Evolutionary conservation across 2,329 filamentous ascomycete species (phyloP), one percentile per base, ranked within the genome.

Genomic region (Pestalotiopsis sp.): DNA sequence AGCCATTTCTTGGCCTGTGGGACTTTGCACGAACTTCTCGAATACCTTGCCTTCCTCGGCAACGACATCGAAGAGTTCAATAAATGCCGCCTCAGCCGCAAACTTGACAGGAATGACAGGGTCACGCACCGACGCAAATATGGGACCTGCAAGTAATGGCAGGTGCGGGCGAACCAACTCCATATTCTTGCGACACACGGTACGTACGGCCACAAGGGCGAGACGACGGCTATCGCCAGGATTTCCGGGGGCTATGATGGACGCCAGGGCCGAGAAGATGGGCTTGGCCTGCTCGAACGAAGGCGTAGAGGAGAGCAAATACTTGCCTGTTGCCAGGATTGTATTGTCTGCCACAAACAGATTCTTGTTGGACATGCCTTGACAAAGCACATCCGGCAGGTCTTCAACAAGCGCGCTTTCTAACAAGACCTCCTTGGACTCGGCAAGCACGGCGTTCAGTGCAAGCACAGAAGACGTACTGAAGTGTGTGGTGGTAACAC

Each of bases 21-120:
- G 85, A 0, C 90, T 90, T 11, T 88, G 85, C 84, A 98, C 91
- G 81, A 94, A 98, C 82, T 95, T 95, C 75, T 98, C 95, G 79
- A 98, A 98, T 23, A 98, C 90, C 71, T 89, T 91, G 69, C 86
- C 87, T 77, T 98, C 96, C 71, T 95, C 92, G 59, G 97, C 94
- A 1, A 95, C 94, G 1, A 98, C 95, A 58, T 89, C 90, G 83
- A 99, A 98, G 4, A 98, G 86, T 64, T 94, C 90, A 67, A 99
- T 87, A 81, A 99, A 98, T 0, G 95, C 94, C 13, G 95, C 95
- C 82, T 99, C 96, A 1, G 96, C 95, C 0, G 95, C 92, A 36
- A 99, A 86, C 82, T 99, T 99, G 77, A 99, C 92, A 0, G 97
- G 97, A 71, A 99, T 98, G 5, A 98, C 91, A 11, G 90, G 86